These are phyloP conservation scores for Apiospora sp. DNA, from an alignment of 2,329 filamentous ascomycete species.

Conservation along the genomic window DNA sequence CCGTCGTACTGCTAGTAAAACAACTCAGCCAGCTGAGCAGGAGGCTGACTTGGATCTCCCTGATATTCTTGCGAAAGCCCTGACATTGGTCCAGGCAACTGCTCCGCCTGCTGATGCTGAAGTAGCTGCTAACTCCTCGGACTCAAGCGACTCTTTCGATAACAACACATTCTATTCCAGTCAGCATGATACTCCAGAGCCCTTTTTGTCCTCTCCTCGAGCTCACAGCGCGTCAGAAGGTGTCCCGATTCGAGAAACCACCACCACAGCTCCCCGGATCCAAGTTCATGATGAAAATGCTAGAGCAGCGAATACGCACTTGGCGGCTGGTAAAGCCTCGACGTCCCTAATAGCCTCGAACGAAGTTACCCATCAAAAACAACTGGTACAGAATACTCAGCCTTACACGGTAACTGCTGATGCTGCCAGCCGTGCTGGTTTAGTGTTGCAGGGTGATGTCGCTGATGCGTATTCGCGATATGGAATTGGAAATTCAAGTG, in stretches of 20 bases:
- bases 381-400: neutral
- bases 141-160: constrained; percentile 82
- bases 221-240: constrained; percentile 56
- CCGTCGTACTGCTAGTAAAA: constrained; percentile 53
- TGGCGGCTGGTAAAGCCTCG: constrained; percentile 18
- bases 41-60: constrained; percentile 73
- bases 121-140: constrained; percentile 64
- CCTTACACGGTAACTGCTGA: neutral
- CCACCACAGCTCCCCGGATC: constrained; percentile 46
- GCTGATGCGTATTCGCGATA: constrained; percentile 4
- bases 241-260: constrained; percentile 47
- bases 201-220: constrained; percentile 53
- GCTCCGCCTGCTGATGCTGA: constrained; percentile 67
- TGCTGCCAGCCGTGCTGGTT: neutral
- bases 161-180: constrained; percentile 97
- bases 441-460: neutral
- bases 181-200: constrained; percentile 80
- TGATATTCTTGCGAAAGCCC: constrained; percentile 75
- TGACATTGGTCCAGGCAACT: constrained; percentile 74
- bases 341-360: neutral
- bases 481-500: neutral
- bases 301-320: constrained; percentile 31
- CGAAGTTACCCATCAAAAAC: neutral
- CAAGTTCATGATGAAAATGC: constrained; percentile 28
- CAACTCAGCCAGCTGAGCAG: constrained; percentile 55